Conservation (phyloP, 208 protist species). For the Tetramitus jugosus region DNA sequence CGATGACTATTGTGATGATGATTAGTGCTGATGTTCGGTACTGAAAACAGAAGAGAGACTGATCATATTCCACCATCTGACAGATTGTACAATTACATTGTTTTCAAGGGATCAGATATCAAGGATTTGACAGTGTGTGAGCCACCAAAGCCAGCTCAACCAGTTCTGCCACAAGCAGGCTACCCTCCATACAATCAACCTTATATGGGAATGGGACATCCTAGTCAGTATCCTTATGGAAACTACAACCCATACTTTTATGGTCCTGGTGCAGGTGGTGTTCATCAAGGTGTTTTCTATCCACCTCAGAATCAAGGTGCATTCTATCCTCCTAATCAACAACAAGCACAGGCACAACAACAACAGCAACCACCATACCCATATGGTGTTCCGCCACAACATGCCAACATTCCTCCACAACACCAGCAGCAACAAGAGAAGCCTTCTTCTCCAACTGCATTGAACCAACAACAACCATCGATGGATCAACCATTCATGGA, state of each 20-base stretch:
- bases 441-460: neutral
- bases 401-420: neutral
- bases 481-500: neutral
- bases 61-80: slow-evolving; percentile 34
- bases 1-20: neutral
- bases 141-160: neutral
- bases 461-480: neutral
- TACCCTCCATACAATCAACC: neutral
- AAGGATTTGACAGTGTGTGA: slow-evolving; percentile 47
- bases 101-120: slow-evolving; percentile 49
- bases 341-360: slow-evolving; percentile 13
- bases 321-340: neutral
- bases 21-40: slow-evolving; percentile 46
- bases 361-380: neutral
- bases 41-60: slow-evolving; percentile 40
- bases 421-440: neutral
- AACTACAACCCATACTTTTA: neutral
- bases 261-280: neutral
- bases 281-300: neutral
- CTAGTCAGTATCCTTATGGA: neutral
- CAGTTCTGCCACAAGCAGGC: neutral
- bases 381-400: neutral
- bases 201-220: neutral
- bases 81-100: slow-evolving; percentile 44
- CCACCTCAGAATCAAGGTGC: neutral